phyloP scores from a whole-genome alignment of 306 rosid genomes.

The Lupinus albus region DNA sequence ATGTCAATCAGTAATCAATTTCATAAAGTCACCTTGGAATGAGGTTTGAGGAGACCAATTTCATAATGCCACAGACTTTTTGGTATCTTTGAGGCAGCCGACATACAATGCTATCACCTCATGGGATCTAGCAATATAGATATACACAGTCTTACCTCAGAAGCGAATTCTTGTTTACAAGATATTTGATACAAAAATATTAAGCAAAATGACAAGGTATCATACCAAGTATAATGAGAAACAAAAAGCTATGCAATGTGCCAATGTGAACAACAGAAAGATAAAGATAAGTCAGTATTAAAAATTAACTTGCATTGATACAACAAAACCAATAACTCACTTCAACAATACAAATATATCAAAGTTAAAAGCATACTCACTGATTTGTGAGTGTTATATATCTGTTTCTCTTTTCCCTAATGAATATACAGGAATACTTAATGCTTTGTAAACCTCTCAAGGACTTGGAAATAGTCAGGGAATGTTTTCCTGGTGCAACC shows the following conservation, averaged over 20 bases:
- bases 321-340: slow-evolving; percentile 40
- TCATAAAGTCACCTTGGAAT: slow-evolving; percentile 9
- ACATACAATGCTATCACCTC: too few species aligned
- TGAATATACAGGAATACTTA: slow-evolving; percentile 46
- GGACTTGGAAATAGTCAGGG: slow-evolving; percentile 96
- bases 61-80: slow-evolving; percentile 10
- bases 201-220: not conserved
- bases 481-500: slow-evolving; percentile 97
- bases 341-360: slow-evolving; percentile 32
- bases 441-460: slow-evolving; percentile 69
- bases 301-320: slow-evolving; percentile 37
- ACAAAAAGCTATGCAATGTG: not conserved
- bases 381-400: slow-evolving; percentile 39
- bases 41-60: not conserved
- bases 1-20: not conserved
- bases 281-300: not conserved
- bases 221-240: not conserved
- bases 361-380: slow-evolving; percentile 43
- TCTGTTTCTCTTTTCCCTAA: slow-evolving; percentile 24
- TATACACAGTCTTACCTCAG: too few species aligned
- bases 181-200: slow-evolving; percentile 3
- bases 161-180: too few species aligned
- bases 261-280: too few species aligned
- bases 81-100: not conserved
- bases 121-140: too few species aligned